Base-by-base conservation (phyloP, 306 rosid species). In the Quercus gilva region DNA sequence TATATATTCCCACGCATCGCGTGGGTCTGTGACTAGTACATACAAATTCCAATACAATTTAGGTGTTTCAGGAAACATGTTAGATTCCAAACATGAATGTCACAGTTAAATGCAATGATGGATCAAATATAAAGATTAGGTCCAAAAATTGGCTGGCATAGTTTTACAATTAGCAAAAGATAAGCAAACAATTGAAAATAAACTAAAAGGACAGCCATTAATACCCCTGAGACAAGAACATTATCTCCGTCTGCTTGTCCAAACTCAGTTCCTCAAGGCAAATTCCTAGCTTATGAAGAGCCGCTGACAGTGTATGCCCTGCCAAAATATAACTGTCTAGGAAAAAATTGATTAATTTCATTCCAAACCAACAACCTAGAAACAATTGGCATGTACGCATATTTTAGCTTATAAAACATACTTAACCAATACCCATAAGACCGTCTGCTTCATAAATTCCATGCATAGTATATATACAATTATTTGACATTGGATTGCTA, bases 261-360 rank as follows among this genome's bases (percentile, higher is more conserved):
- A 92, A 78, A 87, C 88, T 93, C 77, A 96, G 89, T 21, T 81
- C 85, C 68, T 87, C 93, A 56, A 89, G 80, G 41, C 69, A 86
- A 76, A 96, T 70, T 72, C 99, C 99, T 6, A 93, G 86, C 87
- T 93, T 93, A 3, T 97, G 97, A 74, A 89, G 60, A 72, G 93
- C 90, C 18, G 92, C 89, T 53, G 97, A 88, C 88, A 91, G 97
- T 79, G 88, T 85, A 85, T 93, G 86, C 81, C 98, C 98, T 91
- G 99, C 86, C 89, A 93, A 86, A 87, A 90, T 92, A 90, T 93
- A 91, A 91, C 98, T 96, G 98, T 90, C 98, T 89, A 98, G 96
- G 91, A 89, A 87, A 91, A 82, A 84, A 77, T 89, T 81, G 83
- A 85, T 74, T 18, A 67, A 67, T 19, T 56, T 33, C 37, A 26